Base-by-base conservation (phyloP, 306 rosid species). In the Lupinus albus region DNA sequence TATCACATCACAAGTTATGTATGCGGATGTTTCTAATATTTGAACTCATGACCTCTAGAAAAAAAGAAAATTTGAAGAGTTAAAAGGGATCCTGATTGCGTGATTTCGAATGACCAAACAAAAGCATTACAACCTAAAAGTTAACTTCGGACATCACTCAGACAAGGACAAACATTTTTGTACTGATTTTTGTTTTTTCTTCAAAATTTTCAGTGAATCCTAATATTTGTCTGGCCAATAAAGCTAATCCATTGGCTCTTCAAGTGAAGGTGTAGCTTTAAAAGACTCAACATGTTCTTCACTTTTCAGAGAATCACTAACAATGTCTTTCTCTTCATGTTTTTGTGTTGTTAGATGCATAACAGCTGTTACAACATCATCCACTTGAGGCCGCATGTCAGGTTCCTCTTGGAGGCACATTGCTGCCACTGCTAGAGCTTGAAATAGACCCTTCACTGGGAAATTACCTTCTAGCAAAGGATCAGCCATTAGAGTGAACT, bases 371-470 rank as follows among this genome's bases (percentile, higher is more conserved):
- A 87, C 89, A 18, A 89, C 91, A 11, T 87, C 96, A 45, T 81
- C 77, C 78, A 89, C 85, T 30, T 49, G 51, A 15, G 96, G 96
- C 10, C 96, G 62, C 5, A 81, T 80, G 1, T 76, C 84, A 17
- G 91, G 82, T 49, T 89, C 91, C 53, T 78, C 87, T 78, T 80
- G 84, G 21, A 89, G 76, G 64, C 91, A 87, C 91, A 86, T 87
- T 64, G 91, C 93, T 73, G 90, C 93, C 71, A 89, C 88, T 49
- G 91, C 96, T 3, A 87, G 81, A 13, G 96, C 93, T 79, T 89
- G 83, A 30, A 81, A 80, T 39, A 87, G 76, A 48, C 86, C 82
- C 84, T 80, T 87, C 39, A 68, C 73, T 0, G 91, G 93, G 70
- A 52, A 87, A 17, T 55, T 63, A 0, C 75, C 87, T 46, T 61